A percentile compares a stretch with the other conserved stretches of the same genome.
Evolutionary conservation across 1,139 yeast genomes (phyloP).

Genomic region (Nakaseomyces kungkrabaensis): DNA sequence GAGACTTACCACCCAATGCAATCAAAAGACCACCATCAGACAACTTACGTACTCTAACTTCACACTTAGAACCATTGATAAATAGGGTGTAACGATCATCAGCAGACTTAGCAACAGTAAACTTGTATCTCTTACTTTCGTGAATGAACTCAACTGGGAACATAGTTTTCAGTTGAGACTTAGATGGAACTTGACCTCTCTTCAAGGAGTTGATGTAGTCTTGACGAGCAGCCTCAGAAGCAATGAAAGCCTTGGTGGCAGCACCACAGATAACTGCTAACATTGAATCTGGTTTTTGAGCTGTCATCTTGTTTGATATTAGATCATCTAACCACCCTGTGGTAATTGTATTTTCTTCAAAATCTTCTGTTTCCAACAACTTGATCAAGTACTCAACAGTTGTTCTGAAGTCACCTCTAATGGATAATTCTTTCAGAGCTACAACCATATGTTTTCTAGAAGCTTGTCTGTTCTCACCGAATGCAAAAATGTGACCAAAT

Average conservation of each 20-base stretch:
- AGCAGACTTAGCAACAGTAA: slow-evolving; percentile 90
- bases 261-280: slow-evolving; percentile 96
- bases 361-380: slow-evolving; percentile 89
- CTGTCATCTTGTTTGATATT: slow-evolving; percentile 83
- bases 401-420: slow-evolving; percentile 96
- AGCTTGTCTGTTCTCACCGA: slow-evolving; percentile 96
- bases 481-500: slow-evolving; percentile 96
- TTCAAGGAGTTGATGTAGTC: slow-evolving; percentile 69
- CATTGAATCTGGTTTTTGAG: slow-evolving; percentile 89
- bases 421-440: slow-evolving; percentile 88
- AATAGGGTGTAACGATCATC: slow-evolving; percentile 76
- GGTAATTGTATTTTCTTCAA: slow-evolving; percentile 90
- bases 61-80: slow-evolving; percentile 85
- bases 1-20: slow-evolving; percentile 86
- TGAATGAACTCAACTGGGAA: slow-evolving; percentile 91
- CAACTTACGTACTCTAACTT: slow-evolving; percentile 74
- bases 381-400: slow-evolving; percentile 95
- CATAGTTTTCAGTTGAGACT: slow-evolving; percentile 69
- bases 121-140: slow-evolving; percentile 86
- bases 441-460: slow-evolving; percentile 98
- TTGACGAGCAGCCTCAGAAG: slow-evolving; percentile 58
- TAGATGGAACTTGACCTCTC: slow-evolving; percentile 90
- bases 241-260: slow-evolving; percentile 82
- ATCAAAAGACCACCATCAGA: slow-evolving; percentile 91
- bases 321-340: slow-evolving; percentile 98